A percentile compares a stretch with the other conserved stretches of the same genome.
phyloP scores from a whole-genome alignment of 495 filamentous ascomycete genomes.

The Bathelium albidoporum region DNA sequence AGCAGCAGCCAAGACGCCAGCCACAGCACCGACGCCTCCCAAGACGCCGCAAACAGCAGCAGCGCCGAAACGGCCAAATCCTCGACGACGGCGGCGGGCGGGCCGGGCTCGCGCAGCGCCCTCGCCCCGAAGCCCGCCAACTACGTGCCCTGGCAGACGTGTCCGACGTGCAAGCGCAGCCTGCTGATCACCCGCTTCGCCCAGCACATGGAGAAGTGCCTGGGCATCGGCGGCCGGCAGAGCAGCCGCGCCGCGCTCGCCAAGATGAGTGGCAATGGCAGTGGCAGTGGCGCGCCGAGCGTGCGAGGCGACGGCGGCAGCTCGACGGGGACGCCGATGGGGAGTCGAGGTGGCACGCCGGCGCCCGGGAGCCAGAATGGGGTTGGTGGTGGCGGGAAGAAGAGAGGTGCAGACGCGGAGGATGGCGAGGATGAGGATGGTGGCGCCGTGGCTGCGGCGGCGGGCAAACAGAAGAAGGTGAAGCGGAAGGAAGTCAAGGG shows the following conservation, averaged over 20 bases:
- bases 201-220: constrained; percentile 71
- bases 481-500: constrained; percentile 6
- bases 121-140: constrained; percentile 43
- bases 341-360: constrained; percentile 51
- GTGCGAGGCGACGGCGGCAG: constrained; percentile 17
- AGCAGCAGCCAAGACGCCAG: constrained; percentile 24
- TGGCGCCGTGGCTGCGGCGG: constrained; percentile 19
- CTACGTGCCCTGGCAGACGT: constrained; percentile 63
- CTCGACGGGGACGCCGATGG: constrained; percentile 37
- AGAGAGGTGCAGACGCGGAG: constrained; percentile 14
- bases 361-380: constrained; percentile 18
- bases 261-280: constrained; percentile 25
- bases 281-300: too few relatives aligned
- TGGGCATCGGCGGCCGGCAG: constrained; percentile 62
- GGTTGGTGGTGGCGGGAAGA: constrained; percentile 17
- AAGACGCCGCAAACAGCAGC: constrained; percentile 24
- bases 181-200: constrained; percentile 52
- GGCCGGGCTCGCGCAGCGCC: not conserved
- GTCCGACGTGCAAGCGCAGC: constrained; percentile 52
- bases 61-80: constrained; percentile 27
- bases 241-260: constrained; percentile 42
- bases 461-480: constrained; percentile 14
- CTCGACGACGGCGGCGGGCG: too few relatives aligned
- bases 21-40: constrained; percentile 1
- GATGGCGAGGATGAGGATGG: constrained; percentile 26